Evolutionary conservation across 257 asterid genomes (phyloP), one percentile per base, ranked within the genome.

Genomic region (Paulownia fortunei): DNA sequence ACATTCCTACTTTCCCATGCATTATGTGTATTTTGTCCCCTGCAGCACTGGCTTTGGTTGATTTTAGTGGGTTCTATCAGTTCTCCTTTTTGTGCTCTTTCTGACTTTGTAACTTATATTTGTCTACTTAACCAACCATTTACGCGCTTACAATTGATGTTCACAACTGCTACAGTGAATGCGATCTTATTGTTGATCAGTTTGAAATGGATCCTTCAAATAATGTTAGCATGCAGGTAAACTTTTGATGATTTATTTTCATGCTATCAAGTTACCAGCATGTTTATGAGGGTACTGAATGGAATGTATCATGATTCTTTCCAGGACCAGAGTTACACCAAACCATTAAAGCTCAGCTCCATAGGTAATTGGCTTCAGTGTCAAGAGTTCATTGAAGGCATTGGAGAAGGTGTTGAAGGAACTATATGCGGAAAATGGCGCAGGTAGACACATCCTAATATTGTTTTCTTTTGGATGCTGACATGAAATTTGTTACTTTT

Each of bases 341-440:
- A 81, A 66, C 59, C 73, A 46, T 63, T 23, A 13, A 73, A 49
- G 73, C 59, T 73, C 59, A 82, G 88, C 65, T 76, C 87, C 66
- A 82, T 85, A 64, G 91, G 91, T 65, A 86, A 86, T 68, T 90
- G 92, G 95, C 78, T 90, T 56, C 90, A 90, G 69, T 90, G 92
- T 69, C 88, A 58, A 61, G 89, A 85, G 83, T 62, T 77, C 76
- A 69, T 88, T 18, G 66, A 73, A 60, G 87, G 90, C 46, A 42
- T 66, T 65, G 85, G 85, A 46, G 79, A 81, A 72, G 85, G 63
- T 41, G 74, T 21, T 73, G 89, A 88, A 76, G 94, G 86, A 79
- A 79, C 83, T 44, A 75, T 85, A 13, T 90, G 95, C 63, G 95
- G 95, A 74, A 90, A 90, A 75, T 88, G 92, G 92, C 91, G 89